Base-by-base conservation (phyloP, 768 basidiomycete species). In the Pisolithus albus region DNA sequence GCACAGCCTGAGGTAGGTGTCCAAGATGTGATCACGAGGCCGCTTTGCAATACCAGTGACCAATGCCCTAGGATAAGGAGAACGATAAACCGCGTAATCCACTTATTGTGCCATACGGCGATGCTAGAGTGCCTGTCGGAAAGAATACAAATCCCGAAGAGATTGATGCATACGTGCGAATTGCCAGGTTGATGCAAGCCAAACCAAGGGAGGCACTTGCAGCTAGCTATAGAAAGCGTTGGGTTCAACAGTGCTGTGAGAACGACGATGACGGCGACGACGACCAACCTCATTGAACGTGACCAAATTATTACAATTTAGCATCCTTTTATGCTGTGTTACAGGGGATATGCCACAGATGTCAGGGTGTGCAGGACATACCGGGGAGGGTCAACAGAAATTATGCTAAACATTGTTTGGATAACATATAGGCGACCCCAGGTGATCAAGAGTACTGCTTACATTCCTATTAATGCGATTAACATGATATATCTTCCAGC, bases 61-160 rank as follows among this genome's bases (percentile, higher is more conserved):
- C 84, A 86, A 55, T 85, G 84, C 1, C 84, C 84, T 11, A 85
- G 68, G 40, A 82, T 80, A 45, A 86, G 59, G 24, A 79, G n/a
- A 7, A 80, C 61, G 10, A 87, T 67, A 7, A 72, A 52, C 5
- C 68, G 65, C 32, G 83, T 67, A 54, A 86, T 70, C 57, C 73
- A 80, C 54, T 70, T 69, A 46, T 77, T 77, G 46, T 81, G 76
- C 83, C 83, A 86, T 24, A 86, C 76, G 10, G 84, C 85, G 65
- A 86, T 79, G 3, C 77, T 76, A 52, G 2, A 43, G 4, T 46
- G 13, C 65, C 64, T 21, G 1, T 26, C 38, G 60, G 24, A 61
- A 52, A 49, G 21, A 18, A n/a, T 5, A 26, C 11, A 26, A 13
- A 32, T 5, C 2, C 13, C 2, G 19, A 42, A 41, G 39, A 9